Base-by-base conservation (phyloP, 495 filamentous ascomycete genomes). In the Sordaria brevicollis region DNA sequence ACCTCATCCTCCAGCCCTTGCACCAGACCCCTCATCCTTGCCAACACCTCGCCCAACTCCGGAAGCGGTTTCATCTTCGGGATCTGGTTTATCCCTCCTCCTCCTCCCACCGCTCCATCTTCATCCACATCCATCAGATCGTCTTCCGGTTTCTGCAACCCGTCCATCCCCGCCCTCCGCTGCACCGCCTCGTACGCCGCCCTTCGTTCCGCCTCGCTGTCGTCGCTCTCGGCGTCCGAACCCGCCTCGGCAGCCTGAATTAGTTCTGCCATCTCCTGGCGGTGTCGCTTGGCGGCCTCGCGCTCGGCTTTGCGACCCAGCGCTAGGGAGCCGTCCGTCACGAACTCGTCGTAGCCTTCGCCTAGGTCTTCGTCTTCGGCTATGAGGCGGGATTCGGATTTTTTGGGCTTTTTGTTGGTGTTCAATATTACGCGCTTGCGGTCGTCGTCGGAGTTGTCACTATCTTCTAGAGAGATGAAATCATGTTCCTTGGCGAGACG, bases 321-420 rank as follows among this genome's bases (percentile, higher is more conserved):
- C 3, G 92, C 85, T 11, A 97, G 87, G 35, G 86, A 86, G 17
- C 90, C 93, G 76, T 97, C 94, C 21, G 93, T 90, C 17, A 94
- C 90, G 72, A 91, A 97, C 70, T 97, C 93, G 67, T 96, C 94
- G 76, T 96, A 97, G 4, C 93, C 93, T 81, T 99, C 95, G 35
- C 89, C 90, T n/a, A 97, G 87, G 76, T 97, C 92, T 76, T 98
- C 95, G 75, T 97, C 94, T 67, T 97, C 93, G 33, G 85, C 84
- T 4, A 92, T 85, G 9, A 97, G 85, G n/a, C 95, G 85, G 9
- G 90, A 91, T 67, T 93, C 89, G 3, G 81, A 68, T 19, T 43
- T 76, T 74, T 85, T 88, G 70, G 81, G 82, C n/a, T 82, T 83
- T 34, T 83, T 85, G 65, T 81, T 83, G 3, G 83, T 74, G 7